phyloP scores from a whole-genome alignment of 176 grass and related monocot species.

The Panicum miliaceum region DNA sequence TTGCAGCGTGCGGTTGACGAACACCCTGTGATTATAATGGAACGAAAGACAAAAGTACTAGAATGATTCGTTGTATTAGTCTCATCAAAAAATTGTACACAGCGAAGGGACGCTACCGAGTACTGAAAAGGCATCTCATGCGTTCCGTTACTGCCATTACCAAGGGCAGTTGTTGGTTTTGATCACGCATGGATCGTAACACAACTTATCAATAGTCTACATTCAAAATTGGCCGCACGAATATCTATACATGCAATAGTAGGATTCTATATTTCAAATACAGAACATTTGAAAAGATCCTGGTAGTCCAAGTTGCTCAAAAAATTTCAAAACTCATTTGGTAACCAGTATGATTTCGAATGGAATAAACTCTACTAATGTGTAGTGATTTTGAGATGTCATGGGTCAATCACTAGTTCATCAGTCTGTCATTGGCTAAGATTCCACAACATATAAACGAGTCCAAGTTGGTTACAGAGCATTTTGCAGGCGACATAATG shows the following conservation, averaged over 20 bases:
- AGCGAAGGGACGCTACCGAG: too few species aligned
- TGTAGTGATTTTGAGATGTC: not conserved
- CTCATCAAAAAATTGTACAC: too few species aligned
- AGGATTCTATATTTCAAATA: not conserved
- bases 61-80: too few species aligned
- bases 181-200: not conserved
- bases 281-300: not conserved
- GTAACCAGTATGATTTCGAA: too few species aligned
- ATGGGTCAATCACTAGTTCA: not conserved
- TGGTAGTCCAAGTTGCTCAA: not conserved
- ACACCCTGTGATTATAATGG: too few species aligned
- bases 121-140: too few species aligned
- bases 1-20: not conserved
- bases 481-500: not conserved
- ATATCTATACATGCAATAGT: not conserved
- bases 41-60: too few species aligned
- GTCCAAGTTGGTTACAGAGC: not conserved
- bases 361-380: too few species aligned
- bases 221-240: not conserved
- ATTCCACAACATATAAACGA: not conserved
- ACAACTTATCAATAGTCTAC: not conserved
- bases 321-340: not conserved
- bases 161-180: not conserved
- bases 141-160: too few species aligned
- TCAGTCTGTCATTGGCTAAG: not conserved